These are phyloP conservation scores for Colletotrichum sp. DNA, from an alignment of 2,329 filamentous ascomycete species.

Conservation along the genomic window DNA sequence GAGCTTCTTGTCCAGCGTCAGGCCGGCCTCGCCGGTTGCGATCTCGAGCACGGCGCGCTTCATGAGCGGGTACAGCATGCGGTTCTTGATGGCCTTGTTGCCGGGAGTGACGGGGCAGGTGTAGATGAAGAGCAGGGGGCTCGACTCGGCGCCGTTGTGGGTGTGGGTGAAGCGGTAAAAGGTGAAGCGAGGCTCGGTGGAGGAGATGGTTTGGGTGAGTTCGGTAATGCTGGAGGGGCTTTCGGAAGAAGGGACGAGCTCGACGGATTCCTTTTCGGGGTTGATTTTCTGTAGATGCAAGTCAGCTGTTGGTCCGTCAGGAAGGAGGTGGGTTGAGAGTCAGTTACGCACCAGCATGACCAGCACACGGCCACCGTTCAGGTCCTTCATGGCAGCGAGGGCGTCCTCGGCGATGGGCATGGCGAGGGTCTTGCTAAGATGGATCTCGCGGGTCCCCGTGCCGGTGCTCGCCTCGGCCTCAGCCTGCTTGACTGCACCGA, in stretches of 20 bases:
- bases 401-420: slow-evolving; percentile 69
- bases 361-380: slow-evolving; percentile 59
- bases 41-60: slow-evolving; percentile 70
- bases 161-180: slow-evolving; percentile 74
- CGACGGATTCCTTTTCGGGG: slow-evolving; percentile 69
- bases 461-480: slow-evolving; percentile 77
- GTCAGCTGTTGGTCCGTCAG: background rate
- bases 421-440: slow-evolving; percentile 60
- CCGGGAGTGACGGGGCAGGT: slow-evolving; percentile 73
- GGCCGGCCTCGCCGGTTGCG: slow-evolving; percentile 68
- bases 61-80: slow-evolving; percentile 83
- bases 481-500: slow-evolving; percentile 75
- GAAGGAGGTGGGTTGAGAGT: background rate
- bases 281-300: slow-evolving; percentile 68
- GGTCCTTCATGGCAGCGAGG: slow-evolving; percentile 63
- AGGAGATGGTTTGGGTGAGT: slow-evolving; percentile 65
- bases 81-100: slow-evolving; percentile 76
- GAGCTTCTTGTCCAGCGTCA: slow-evolving; percentile 73
- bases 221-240: slow-evolving; percentile 60
- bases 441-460: slow-evolving; percentile 64
- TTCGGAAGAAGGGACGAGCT: slow-evolving; percentile 62
- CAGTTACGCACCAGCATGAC: slow-evolving; percentile 64
- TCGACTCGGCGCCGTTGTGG: slow-evolving; percentile 54
- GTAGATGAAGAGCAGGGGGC: slow-evolving; percentile 79
- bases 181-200: slow-evolving; percentile 75